Evolutionary conservation across 78 protist species (phyloP).

Genomic region (Cavenderia fasciculata): DNA sequence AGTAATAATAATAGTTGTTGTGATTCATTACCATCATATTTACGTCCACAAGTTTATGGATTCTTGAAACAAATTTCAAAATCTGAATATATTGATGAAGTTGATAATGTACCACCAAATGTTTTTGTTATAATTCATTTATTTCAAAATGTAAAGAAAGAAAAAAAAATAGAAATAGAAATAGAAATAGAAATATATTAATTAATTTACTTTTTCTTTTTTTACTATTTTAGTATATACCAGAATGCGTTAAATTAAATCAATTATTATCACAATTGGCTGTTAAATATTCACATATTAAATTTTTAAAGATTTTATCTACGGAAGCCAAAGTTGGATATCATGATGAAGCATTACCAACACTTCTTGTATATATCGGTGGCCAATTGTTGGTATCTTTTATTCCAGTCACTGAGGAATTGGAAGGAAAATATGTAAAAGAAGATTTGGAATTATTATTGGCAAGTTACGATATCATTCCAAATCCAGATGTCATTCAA

Average conservation of each 20-base stretch:
- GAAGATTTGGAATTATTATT: slow-evolving; percentile 58
- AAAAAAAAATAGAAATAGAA: no score
- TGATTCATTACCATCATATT: no score
- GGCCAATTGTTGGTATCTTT: slow-evolving; percentile 59
- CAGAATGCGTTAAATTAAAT: slow-evolving; percentile 62
- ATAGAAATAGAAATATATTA: background rate
- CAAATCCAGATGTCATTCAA: slow-evolving; percentile 29
- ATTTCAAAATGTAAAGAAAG: slow-evolving; percentile 67
- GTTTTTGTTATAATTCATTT: slow-evolving; percentile 65
- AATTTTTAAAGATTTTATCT: slow-evolving; percentile 48
- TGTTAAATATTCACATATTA: slow-evolving; percentile 42
- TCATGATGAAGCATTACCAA: slow-evolving; percentile 74
- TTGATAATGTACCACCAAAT: slow-evolving; percentile 73
- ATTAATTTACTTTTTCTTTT: background rate
- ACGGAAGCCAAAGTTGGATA: slow-evolving; percentile 56
- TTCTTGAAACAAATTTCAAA: slow-evolving; percentile 39
- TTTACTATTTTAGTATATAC: slow-evolving; percentile 20
- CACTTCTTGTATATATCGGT: slow-evolving; percentile 42
- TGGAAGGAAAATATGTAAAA: slow-evolving; percentile 42
- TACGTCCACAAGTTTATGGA: slow-evolving; percentile 7
- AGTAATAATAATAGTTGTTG: no score
- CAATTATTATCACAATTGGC: slow-evolving; percentile 49
- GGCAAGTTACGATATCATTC: slow-evolving; percentile 57
- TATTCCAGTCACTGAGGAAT: slow-evolving; percentile 60
- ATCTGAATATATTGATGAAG: slow-evolving; percentile 39